Conservation (phyloP, 345 rosid genomes). For the Rhodamnia argentea region DNA sequence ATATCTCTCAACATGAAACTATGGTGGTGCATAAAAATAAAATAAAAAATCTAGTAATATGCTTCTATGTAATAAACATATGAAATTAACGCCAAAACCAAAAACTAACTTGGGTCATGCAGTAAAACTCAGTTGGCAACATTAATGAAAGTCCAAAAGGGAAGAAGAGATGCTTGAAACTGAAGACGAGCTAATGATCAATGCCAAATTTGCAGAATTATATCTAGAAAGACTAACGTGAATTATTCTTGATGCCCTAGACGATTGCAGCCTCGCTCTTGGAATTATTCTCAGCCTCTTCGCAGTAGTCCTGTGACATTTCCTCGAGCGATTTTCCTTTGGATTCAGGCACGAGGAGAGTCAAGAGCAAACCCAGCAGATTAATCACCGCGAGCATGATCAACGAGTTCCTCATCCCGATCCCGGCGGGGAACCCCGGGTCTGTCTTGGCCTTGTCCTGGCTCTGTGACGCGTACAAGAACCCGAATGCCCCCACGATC, state of each 20-base stretch:
- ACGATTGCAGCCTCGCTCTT: neutral
- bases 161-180: neutral
- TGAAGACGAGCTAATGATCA: neutral
- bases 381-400: conserved; percentile 4
- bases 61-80: neutral
- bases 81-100: neutral
- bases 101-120: neutral
- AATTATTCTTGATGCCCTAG: neutral
- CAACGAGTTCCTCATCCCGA: conserved; percentile 8
- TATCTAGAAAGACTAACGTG: neutral
- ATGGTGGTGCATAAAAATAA: neutral
- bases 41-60: neutral
- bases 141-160: neutral
- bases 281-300: neutral
- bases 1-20: neutral
- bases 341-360: conserved; percentile 15
- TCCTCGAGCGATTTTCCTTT: conserved; percentile 13
- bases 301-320: neutral
- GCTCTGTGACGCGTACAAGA: conserved; percentile 4
- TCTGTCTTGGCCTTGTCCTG: conserved; percentile 7
- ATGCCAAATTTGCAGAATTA: neutral
- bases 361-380: conserved; percentile 6
- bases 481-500: conserved; percentile 8
- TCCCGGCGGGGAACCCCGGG: conserved; percentile 7
- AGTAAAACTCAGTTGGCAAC: neutral